Evolutionary conservation across 2,329 filamentous ascomycete species (phyloP), one percentile per base, ranked within the genome.

Genomic region (Ceratocystis ficicola): DNA sequence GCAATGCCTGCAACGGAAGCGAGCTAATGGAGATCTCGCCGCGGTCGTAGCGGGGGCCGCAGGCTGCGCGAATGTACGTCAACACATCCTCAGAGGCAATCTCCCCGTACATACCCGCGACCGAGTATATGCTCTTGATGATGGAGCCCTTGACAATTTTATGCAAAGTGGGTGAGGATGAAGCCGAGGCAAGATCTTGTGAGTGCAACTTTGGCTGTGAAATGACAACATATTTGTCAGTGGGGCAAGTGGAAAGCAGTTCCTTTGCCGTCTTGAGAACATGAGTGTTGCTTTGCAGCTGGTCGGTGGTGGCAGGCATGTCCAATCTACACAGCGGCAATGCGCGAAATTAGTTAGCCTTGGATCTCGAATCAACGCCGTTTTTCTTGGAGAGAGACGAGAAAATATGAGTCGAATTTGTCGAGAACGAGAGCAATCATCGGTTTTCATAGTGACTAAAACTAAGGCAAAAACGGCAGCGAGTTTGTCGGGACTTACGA

Each of bases 181-280:
- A 77, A 76, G 59, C 59, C 5, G 63, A 67, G 17, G 55, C 62
- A 71, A 93, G 85, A 74, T 95, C 90, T 69, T 80, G 78, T 52
- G 85, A 82, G 70, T 86, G 85, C 66, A 91, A 80, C 70, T 88
- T 87, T 10, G 88, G 86, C 73, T 96, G 90, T 36, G 85, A 83
- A 68, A 95, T 82, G 70, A 96, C 74, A 66, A 95, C 77, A 76
- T 96, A 96, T 70, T 82, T 82, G 63, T 85, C 81, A 22, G 88
- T 90, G 1, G 87, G 86, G 75, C 90, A 95, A 65, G 76, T 75
- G 48, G 79, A 77, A 30, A 95, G 81, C 63, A 85, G 73, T n/a
- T 75, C 70, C 68, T 79, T 77, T 28, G 78, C 76, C 10, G 76
- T 73, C 22, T 74, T 71, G 57, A 80, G 69, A 15, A 80, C 78